Base-by-base conservation (phyloP, 768 basidiomycete genomes). In the Suillus subalutaceus region DNA sequence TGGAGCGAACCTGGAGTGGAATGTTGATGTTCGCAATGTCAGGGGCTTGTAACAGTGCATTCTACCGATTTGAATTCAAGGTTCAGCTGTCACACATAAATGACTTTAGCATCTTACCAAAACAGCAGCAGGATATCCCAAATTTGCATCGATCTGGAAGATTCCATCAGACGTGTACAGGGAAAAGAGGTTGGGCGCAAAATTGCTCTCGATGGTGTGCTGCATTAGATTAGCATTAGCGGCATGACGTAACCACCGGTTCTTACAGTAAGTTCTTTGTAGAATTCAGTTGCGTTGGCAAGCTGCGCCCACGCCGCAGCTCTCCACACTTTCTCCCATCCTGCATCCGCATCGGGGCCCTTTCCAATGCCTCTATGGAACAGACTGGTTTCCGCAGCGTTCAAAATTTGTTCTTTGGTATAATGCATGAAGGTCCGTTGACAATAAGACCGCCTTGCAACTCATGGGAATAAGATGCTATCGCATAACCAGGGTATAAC, bases 281-380 rank as follows among this genome's bases (percentile, higher is more conserved):
- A 92, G 73, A 88, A 92, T 66, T 80, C 80, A 40, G 72, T 73
- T 23, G 80, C 79, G 62, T 91, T 84, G 32, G 80, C 80, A 2
- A 92, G 81, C 71, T 92, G 90, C 10, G 91, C 91, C 90, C 90
- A 92, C 10, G 78, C 75, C 7, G 90, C 90, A 4, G 91, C 89
- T 63, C 91, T 83, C 91, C 90, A 92, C 43, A 85, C 84, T 72
- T 92, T 93, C 78, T 89, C 91, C 91, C 91, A 93, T 6, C 91
- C 90, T 2, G 89, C 77, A 74, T 92, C 87, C 4, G 84, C 90
- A 72, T 92, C 91, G 15, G 87, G 85, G 1, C 88, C 90, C 0
- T 85, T 90, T 6, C 91, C 91, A 64, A 88, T 86, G 4, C 91
- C 91, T 64, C 91, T 83, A 69, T 90, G 87, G 30, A 84, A 79